Base-by-base conservation (phyloP, 805 yeast species). In the Barnettozyma sucrosica region DNA sequence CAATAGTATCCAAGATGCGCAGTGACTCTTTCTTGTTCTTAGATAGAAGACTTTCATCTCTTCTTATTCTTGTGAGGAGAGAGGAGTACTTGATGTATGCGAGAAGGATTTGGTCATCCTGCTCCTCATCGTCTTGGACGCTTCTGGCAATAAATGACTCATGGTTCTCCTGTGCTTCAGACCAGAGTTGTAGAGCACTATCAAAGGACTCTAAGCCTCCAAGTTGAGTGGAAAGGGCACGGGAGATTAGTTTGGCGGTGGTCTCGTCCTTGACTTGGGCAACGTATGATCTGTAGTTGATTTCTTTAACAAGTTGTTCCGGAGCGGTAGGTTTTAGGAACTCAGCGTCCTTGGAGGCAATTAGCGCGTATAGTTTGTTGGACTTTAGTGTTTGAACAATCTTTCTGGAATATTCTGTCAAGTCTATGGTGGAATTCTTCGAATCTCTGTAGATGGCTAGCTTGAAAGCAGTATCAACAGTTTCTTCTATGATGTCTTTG, bases 1-100 rank as follows among this genome's bases (percentile, higher is more conserved):
- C 63, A 34, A 87, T 72, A 28, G 66, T 63, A 16, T 64, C 68
- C 18, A 66, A 55, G 45, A 69, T 63, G 52, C 70, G 66, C 26
- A 68, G 62, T 6, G 67, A 53, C 49, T 67, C 71, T 39, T 62
- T 65, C 33, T 67, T 51, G 44, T 55, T 64, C 14, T 55, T 44
- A 5, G 63, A 48, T 30, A 63, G 53, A 6, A 50, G 45, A 1
- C 55, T 43, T n/a, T 51, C 48, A 43, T 89, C 97, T 67, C 98
- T 81, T 61, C 80, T 77, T 43, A 89, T 75, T 51, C 87, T 79
- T 30, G 84, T 75, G 48, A 85, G 69, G 41, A 85, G 66, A 51
- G 78, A 68, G 56, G 80, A 77, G 68, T 85, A 92, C 56, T 79
- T 80, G 57, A 89, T 77, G 64, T 76, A 92, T 0, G 97, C 85